A percentile compares a stretch with the other conserved stretches of the same genome.
Conservation (phyloP, 1,139 yeast species). For the Taiozyma sp. region DNA sequence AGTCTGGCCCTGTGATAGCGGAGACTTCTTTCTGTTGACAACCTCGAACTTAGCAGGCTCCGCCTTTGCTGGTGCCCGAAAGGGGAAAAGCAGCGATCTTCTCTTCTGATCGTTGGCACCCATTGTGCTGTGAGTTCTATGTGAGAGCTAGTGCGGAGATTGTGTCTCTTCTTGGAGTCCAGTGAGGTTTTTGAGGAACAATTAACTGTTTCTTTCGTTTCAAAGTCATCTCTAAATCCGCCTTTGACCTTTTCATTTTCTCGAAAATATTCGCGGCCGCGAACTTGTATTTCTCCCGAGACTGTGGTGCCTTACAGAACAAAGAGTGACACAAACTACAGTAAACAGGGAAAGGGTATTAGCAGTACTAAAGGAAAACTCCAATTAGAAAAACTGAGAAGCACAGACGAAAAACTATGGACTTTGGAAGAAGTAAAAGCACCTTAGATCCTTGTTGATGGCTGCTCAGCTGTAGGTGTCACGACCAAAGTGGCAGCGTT, state of each 20-base stretch:
- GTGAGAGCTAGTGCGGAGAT: neutral
- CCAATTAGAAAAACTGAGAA: neutral
- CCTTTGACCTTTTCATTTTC: neutral
- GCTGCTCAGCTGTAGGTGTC: neutral
- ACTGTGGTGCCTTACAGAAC: neutral
- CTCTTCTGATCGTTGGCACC: slow-evolving; percentile 9
- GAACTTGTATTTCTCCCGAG: neutral
- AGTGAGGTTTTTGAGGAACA: no score
- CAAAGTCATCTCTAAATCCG: neutral
- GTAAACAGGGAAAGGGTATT: neutral
- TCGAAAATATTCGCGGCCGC: neutral
- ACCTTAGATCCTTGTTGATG: neutral
- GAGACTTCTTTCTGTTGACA: slow-evolving; percentile 22
- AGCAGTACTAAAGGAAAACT: neutral
- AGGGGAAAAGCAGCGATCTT: slow-evolving; percentile 21
- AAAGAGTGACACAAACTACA: neutral
- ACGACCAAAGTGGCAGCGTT: neutral
- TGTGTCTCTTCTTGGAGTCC: no score
- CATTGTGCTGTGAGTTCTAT: neutral
- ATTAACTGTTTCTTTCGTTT: no score
- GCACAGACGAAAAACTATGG: neutral
- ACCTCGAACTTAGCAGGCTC: slow-evolving; percentile 21
- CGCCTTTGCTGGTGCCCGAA: slow-evolving; percentile 9
- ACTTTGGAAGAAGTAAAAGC: neutral
- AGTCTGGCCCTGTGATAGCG: slow-evolving; percentile 5